Evolutionary conservation across 805 yeast genomes (phyloP), one percentile per base, ranked within the genome.

Genomic region (Nakazawaea anatomiae): DNA sequence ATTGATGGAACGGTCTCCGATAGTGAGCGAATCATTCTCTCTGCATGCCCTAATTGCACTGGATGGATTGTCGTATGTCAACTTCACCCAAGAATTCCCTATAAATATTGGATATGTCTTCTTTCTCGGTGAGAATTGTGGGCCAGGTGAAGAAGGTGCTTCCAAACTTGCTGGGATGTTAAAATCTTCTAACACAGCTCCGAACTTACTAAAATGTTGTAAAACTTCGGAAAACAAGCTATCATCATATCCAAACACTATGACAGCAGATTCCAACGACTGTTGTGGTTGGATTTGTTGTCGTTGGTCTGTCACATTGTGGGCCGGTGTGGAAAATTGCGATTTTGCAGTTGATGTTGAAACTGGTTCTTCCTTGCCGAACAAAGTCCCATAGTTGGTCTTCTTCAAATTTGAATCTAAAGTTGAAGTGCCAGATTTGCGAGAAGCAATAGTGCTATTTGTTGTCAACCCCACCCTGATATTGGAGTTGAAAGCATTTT

Each of bases 161-260:
- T 51, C 51, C 18, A 42, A 49, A 4, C 42, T 38, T 7, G 46
- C 34, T 10, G 45, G 6, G 29, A 42, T 56, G 39, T 82, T 83
- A 58, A 87, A 83, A 59, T 87, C 85, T 57, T 90, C 97, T 51
- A 89, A 64, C 40, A 92, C 82, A 30, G 73, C 75, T 25, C 98
- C 98, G 65, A 85, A 89, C 58, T 85, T 85, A 28, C 82, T 74
- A 60, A 90, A 92, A 64, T 82, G 87, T 48, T 79, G 78, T 39
- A 92, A 74, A 1, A 92, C 79, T 36, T 75, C 75, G 34, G 75
- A 76, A 7, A 95, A 81, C 56, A 83, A 74, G 1, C 81, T 74
- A 60, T 90, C 95, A 1, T 95, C 89, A 64, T 89, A 92, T 1
- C 98, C 98, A 67, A 87, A 89, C 3, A 92, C 89, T 31, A 91